These are phyloP conservation scores for Rhizoclosmatium sp. DNA, from an alignment of 192 early-diverging fungal species.

Conservation along the genomic window DNA sequence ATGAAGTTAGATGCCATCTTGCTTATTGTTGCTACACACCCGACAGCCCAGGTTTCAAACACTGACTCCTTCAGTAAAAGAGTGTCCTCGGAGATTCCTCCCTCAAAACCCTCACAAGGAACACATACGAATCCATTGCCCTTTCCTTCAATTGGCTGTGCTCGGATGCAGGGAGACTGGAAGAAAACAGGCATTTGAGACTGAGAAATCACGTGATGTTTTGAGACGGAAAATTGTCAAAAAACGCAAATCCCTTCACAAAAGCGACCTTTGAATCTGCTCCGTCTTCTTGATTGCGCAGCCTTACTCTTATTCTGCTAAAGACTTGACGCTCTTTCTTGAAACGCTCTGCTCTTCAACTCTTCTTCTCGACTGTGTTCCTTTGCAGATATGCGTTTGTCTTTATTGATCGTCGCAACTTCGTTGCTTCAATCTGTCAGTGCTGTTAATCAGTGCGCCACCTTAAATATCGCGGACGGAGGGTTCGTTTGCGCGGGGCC, in stretches of 20 bases:
- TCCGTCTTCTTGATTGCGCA: no score
- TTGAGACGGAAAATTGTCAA: slow-evolving; percentile 7
- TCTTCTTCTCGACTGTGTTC: no score
- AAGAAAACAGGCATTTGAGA: not conserved
- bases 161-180: not conserved
- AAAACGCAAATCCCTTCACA: not conserved
- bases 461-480: slow-evolving; percentile 3
- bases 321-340: no score
- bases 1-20: not conserved
- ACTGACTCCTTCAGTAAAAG: slow-evolving; percentile 20
- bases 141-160: slow-evolving; percentile 25
- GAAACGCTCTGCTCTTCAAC: no score
- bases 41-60: slow-evolving; percentile 22
- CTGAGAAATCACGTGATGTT: not conserved
- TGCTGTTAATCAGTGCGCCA: not conserved
- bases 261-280: not conserved
- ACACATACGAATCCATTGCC: slow-evolving; percentile 25
- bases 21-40: not conserved
- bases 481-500: slow-evolving; percentile 3
- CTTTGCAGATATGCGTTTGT: not conserved
- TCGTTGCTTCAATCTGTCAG: not conserved
- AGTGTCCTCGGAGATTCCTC: not conserved
- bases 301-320: no score
- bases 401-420: not conserved
- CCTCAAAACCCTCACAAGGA: not conserved